A percentile compares a stretch with the other conserved stretches of the same genome.
phyloP scores from a whole-genome alignment of 73 alveolate genomes.

The Breviolum minutum region DNA sequence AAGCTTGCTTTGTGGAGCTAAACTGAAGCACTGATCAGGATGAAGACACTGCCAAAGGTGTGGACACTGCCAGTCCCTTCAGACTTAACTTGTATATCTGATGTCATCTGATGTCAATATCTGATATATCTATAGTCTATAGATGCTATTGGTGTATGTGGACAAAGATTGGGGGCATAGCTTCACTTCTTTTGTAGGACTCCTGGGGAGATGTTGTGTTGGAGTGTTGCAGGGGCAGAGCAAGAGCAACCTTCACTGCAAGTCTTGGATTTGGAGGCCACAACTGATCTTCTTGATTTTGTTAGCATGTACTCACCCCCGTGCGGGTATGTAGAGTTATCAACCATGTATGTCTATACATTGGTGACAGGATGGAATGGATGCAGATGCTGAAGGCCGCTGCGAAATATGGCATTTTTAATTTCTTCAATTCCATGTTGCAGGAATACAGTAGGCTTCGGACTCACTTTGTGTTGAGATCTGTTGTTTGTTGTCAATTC shows the following conservation, averaged over 20 bases:
- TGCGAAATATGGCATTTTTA: background rate
- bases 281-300: too few relatives aligned
- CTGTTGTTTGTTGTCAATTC: too few relatives aligned
- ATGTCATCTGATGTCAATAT: background rate
- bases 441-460: background rate
- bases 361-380: background rate
- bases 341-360: background rate
- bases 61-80: background rate
- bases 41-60: slow-evolving; percentile 22
- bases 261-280: background rate
- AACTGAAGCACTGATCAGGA: background rate
- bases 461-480: background rate
- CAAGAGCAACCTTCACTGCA: slow-evolving; percentile 26
- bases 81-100: background rate
- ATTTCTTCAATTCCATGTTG: background rate
- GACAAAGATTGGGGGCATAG: background rate
- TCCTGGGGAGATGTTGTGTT: background rate
- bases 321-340: too few relatives aligned
- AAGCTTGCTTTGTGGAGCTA: too few relatives aligned
- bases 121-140: too few relatives aligned
- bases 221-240: background rate
- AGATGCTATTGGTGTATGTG: too few relatives aligned
- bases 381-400: slow-evolving; percentile 21
- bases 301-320: too few relatives aligned
- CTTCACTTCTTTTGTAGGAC: background rate